Conservation (phyloP, 495 filamentous ascomycete species). For the Staphylotrichum tortipilum region DNA sequence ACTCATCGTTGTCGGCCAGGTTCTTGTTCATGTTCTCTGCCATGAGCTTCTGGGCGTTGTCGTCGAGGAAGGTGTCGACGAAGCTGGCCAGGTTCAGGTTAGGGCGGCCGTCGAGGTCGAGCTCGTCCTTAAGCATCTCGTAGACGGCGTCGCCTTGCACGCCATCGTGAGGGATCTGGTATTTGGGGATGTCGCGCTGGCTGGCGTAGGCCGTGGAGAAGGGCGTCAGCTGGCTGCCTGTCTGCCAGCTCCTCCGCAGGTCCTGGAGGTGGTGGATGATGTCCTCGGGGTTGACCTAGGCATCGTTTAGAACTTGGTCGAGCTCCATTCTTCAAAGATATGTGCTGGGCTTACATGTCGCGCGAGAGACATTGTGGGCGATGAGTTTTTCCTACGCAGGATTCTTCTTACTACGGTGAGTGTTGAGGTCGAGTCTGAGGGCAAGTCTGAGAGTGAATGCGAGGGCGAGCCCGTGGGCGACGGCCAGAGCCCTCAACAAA, state of each 20-base stretch:
- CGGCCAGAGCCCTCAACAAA: no score
- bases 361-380: slow-evolving; percentile 18
- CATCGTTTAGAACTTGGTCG: neutral
- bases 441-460: no score
- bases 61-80: slow-evolving; percentile 66
- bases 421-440: no score
- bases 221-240: slow-evolving; percentile 46
- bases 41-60: slow-evolving; percentile 55
- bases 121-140: slow-evolving; percentile 63
- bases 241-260: slow-evolving; percentile 29
- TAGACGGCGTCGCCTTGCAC: slow-evolving; percentile 55
- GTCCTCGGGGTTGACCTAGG: slow-evolving; percentile 53
- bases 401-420: no score
- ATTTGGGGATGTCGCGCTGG: slow-evolving; percentile 57
- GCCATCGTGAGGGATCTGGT: slow-evolving; percentile 52
- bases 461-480: no score
- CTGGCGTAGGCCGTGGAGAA: slow-evolving; percentile 57
- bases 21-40: slow-evolving; percentile 64
- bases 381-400: no score
- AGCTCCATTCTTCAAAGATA: neutral
- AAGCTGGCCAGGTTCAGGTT: slow-evolving; percentile 66
- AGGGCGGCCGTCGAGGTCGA: slow-evolving; percentile 65
- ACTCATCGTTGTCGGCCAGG: slow-evolving; percentile 62
- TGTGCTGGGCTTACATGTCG: slow-evolving; percentile 14
- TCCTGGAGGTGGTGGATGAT: slow-evolving; percentile 48